phyloP scores from a whole-genome alignment of 2,329 filamentous ascomycete species.

The Phyllosticta citrichinensis region DNA sequence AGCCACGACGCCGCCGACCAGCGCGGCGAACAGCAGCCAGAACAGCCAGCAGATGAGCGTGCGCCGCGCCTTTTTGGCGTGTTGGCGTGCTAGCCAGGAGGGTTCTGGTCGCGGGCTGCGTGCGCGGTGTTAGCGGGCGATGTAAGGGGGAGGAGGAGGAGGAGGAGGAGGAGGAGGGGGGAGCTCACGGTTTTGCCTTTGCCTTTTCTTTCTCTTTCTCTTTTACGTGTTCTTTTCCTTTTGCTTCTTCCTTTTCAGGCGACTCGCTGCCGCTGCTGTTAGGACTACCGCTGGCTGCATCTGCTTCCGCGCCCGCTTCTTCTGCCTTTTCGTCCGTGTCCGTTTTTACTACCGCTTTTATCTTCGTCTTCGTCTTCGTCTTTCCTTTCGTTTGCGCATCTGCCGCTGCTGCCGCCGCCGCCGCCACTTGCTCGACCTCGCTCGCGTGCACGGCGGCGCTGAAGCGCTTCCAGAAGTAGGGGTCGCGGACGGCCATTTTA shows the following conservation, averaged over 20 bases:
- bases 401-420: conserved; percentile 8
- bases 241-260: too few species aligned
- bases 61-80: conserved; percentile 37
- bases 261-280: too few species aligned
- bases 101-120: conserved; percentile 15
- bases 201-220: too few species aligned
- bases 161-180: too few species aligned
- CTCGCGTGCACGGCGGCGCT: conserved; percentile 44
- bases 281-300: too few species aligned
- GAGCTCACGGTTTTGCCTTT: too few species aligned
- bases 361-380: conserved; percentile 32
- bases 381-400: conserved; percentile 13
- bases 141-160: too few species aligned
- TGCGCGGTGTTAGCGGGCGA: too few species aligned
- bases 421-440: background rate
- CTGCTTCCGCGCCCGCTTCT: too few species aligned
- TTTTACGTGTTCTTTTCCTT: too few species aligned
- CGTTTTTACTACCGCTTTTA: background rate
- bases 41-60: conserved; percentile 40
- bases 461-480: conserved; percentile 52
- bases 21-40: conserved; percentile 35
- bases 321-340: too few species aligned
- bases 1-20: conserved; percentile 35
- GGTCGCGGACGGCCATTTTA: conserved; percentile 45
- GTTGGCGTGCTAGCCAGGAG: conserved; percentile 44